Percentiles rank a stretch among this genome's conserved stretches.
These are phyloP conservation scores for Beverwykella pulmonaria DNA, from an alignment of 495 filamentous ascomycete genomes.

Conservation along the genomic window DNA sequence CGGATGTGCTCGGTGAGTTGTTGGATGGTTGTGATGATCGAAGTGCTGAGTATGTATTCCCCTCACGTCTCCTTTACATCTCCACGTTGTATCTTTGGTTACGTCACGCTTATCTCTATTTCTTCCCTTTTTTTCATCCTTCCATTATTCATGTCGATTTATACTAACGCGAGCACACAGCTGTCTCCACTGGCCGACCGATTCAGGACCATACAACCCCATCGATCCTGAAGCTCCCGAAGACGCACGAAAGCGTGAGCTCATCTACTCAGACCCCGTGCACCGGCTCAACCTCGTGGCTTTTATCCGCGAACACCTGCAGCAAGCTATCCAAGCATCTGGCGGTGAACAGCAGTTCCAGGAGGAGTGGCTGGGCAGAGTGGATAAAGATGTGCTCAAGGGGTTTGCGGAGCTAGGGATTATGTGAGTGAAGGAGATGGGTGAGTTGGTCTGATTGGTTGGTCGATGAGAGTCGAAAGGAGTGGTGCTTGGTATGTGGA, in stretches of 20 bases:
- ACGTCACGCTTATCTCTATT: background rate
- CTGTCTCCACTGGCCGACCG: conserved; percentile 53
- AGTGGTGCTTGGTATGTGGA: too few species aligned
- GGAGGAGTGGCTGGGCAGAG: conserved; percentile 79
- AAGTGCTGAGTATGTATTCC: conserved; percentile 46
- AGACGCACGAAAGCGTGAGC: conserved; percentile 57
- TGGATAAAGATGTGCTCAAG: conserved; percentile 76
- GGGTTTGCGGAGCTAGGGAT: conserved; percentile 59
- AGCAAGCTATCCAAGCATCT: conserved; percentile 62
- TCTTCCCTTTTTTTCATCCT: background rate
- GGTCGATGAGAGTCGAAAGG: too few species aligned
- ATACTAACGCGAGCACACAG: conserved; percentile 10
- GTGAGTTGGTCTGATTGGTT: too few species aligned
- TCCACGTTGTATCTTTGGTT: background rate
- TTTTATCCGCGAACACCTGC: conserved; percentile 69
- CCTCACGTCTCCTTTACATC: too few species aligned
- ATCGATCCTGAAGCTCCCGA: conserved; percentile 63
- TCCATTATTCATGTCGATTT: background rate
- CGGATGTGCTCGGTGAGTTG: conserved; percentile 64
- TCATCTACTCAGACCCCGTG: conserved; percentile 67
- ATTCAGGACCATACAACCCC: conserved; percentile 32
- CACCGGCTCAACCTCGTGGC: conserved; percentile 68
- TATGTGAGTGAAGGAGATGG: conserved; percentile 8
- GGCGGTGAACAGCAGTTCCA: conserved; percentile 77
- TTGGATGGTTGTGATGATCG: conserved; percentile 58